phyloP scores from a whole-genome alignment of 1,139 yeast genomes.

The Suhomyces maxii region DNA sequence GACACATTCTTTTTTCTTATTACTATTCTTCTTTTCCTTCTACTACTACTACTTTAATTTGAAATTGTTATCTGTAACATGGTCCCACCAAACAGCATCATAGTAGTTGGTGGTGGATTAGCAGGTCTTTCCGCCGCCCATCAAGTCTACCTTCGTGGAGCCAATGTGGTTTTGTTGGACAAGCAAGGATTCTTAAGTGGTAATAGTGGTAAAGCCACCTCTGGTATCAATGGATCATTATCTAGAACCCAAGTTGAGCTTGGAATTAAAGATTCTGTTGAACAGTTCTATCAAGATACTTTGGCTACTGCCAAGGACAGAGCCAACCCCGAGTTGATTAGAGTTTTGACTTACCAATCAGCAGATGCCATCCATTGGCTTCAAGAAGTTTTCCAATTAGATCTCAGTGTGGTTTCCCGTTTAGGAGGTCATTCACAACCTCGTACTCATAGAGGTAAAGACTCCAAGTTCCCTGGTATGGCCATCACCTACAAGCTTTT shows the following conservation, averaged over 20 bases:
- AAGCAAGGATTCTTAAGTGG: constrained; percentile 71
- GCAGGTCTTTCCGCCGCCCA: constrained; percentile 81
- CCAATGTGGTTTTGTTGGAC: constrained; percentile 60
- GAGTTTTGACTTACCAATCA: constrained; percentile 52
- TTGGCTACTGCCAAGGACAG: constrained; percentile 61
- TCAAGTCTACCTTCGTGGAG: constrained; percentile 56
- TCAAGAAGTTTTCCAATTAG: constrained; percentile 58
- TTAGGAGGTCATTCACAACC: constrained; percentile 76
- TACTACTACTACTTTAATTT: no score
- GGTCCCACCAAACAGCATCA: constrained; percentile 44
- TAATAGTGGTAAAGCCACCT: constrained; percentile 77
- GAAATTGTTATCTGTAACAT: no score
- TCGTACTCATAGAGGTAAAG: constrained; percentile 72
- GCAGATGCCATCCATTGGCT: constrained; percentile 73
- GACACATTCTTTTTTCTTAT: no score
- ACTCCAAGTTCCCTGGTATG: constrained; percentile 71
- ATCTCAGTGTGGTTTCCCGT: constrained; percentile 64
- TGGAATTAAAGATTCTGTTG: constrained; percentile 55
- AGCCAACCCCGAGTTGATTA: constrained; percentile 56
- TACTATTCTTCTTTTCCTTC: no score
- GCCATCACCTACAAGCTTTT: constrained; percentile 68
- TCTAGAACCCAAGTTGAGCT: constrained; percentile 59
- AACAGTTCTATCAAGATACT: constrained; percentile 65
- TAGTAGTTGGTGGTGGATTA: constrained; percentile 77
- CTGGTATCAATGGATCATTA: constrained; percentile 77